phyloP scores from a whole-genome alignment of 352 stramenopile species.

The Bremia lactucae region DNA sequence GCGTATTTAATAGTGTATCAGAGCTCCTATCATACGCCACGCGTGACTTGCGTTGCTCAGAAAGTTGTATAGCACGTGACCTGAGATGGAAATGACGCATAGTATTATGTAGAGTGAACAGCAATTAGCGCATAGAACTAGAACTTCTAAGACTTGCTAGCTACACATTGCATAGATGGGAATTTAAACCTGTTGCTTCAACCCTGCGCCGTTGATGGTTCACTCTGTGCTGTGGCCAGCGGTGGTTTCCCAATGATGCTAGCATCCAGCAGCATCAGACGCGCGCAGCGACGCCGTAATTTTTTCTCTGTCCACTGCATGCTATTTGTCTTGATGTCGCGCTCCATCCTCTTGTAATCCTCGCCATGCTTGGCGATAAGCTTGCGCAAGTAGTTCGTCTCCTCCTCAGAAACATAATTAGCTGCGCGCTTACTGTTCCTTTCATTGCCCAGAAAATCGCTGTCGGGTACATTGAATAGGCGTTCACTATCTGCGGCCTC shows the following conservation, averaged over 20 bases:
- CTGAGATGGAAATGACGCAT: constrained; percentile 3
- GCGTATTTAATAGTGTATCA: constrained; percentile 47
- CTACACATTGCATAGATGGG: too few species aligned
- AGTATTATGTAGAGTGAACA: constrained; percentile 20
- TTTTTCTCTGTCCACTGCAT: constrained; percentile 78
- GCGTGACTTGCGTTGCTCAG: constrained; percentile 17
- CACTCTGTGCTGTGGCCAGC: too few species aligned
- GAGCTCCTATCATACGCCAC: constrained; percentile 20
- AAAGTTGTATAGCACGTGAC: constrained; percentile 19
- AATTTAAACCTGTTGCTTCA: too few species aligned
- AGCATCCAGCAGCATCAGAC: constrained; percentile 62
- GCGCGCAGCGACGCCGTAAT: constrained; percentile 56
- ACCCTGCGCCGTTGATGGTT: too few species aligned
- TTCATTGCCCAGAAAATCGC: constrained; percentile 57
- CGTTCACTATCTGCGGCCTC: constrained; percentile 34
- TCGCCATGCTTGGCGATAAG: constrained; percentile 64
- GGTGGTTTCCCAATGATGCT: constrained; percentile 52
- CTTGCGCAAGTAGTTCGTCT: constrained; percentile 64
- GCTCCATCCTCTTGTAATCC: constrained; percentile 64
- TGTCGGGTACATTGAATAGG: constrained; percentile 70
- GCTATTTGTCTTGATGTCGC: constrained; percentile 78
- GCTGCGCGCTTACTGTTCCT: constrained; percentile 54
- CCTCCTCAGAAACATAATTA: constrained; percentile 73
- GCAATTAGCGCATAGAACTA: too few species aligned
- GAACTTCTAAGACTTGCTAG: too few species aligned